phyloP scores from a whole-genome alignment of 768 basidiomycete genomes.

The Lactarius hatsudake region DNA sequence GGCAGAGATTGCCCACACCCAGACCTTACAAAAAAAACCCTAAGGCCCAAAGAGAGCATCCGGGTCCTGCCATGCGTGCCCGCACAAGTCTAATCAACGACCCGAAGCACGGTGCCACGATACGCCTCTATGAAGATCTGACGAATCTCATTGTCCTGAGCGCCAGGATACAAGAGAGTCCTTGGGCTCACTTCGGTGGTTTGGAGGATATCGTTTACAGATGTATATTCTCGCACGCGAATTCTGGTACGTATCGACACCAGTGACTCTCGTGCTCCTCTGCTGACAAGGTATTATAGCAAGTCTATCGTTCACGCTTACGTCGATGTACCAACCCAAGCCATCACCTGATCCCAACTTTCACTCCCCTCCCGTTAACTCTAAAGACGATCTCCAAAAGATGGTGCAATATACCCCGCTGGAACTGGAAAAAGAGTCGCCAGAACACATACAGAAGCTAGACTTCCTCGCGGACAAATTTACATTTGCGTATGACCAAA shows the following conservation, averaged over 20 bases:
- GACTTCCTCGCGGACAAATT: slow-evolving; percentile 63
- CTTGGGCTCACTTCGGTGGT: slow-evolving; percentile 37
- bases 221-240: slow-evolving; percentile 59
- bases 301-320: slow-evolving; percentile 46
- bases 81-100: slow-evolving; percentile 44
- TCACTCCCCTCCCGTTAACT: slow-evolving; percentile 34
- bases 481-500: slow-evolving; percentile 65
- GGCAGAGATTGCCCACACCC: slow-evolving; percentile 58
- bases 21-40: slow-evolving; percentile 41
- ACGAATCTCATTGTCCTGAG: slow-evolving; percentile 73
- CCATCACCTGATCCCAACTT: slow-evolving; percentile 33
- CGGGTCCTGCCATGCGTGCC: slow-evolving; percentile 38
- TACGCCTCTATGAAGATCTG: slow-evolving; percentile 82
- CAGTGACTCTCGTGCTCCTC: not conserved
- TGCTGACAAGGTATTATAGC: slow-evolving; percentile 5
- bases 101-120: slow-evolving; percentile 55
- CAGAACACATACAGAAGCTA: slow-evolving; percentile 54
- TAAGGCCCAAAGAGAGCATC: slow-evolving; percentile 39
- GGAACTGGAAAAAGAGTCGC: slow-evolving; percentile 58
- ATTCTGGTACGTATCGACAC: not conserved
- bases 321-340: slow-evolving; percentile 18
- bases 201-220: slow-evolving; percentile 59
- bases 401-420: slow-evolving; percentile 62
- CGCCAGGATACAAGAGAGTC: slow-evolving; percentile 48
- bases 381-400: slow-evolving; percentile 41